Evolutionary conservation across 1,284 basidiomycete genomes (phyloP), one percentile per base, ranked within the genome.

Genomic region (Golubevia sp.): DNA sequence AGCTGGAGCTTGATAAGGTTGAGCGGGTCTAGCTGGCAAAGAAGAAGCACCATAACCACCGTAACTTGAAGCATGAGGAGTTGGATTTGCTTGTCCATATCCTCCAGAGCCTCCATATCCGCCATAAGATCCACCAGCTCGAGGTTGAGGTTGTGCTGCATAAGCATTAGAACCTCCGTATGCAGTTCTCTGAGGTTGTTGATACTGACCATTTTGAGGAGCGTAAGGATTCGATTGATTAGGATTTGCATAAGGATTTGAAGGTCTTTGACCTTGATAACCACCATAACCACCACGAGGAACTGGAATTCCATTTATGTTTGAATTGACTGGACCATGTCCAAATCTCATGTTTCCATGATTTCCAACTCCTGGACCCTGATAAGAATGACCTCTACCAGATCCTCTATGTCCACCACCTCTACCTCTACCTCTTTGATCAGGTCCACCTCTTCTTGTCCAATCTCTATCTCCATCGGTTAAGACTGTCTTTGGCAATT

Each of bases 401-500:
- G 71, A 62, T 8, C 77, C 67, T 48, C 70, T 66, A n/a, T 54
- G 30, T 0, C 68, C 68, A 7, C 74, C 71, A 3, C 74, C 70
- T 7, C 86, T 82, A 44, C 87, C 84, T 3, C 83, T 66, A 27
- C 73, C 71, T 2, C 75, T 66, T 5, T 71, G 67, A 58, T 81
- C 76, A 7, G 77, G 76, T 18, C 84, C 80, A 1, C 87, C 88
- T 1, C 87, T 79, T 23, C 87, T 84, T 1, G 88, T 87, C 62
- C 84, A 85, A 61, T 97, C 92, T 57, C 91, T 86, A 83, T 99
- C 97, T 20, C 87, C 86, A 13, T 90, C 84, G 3, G 88, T 90
- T 25, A 99, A 87, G 1, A 90, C 85, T 1, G 89, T 88, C 48
- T 87, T 85, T 0, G 89, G 87, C 58, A 87, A 87, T 64, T 86